Evolutionary conservation across 1,284 basidiomycete species (phyloP).

Genomic region (Tetrapyrgos nigripes): DNA sequence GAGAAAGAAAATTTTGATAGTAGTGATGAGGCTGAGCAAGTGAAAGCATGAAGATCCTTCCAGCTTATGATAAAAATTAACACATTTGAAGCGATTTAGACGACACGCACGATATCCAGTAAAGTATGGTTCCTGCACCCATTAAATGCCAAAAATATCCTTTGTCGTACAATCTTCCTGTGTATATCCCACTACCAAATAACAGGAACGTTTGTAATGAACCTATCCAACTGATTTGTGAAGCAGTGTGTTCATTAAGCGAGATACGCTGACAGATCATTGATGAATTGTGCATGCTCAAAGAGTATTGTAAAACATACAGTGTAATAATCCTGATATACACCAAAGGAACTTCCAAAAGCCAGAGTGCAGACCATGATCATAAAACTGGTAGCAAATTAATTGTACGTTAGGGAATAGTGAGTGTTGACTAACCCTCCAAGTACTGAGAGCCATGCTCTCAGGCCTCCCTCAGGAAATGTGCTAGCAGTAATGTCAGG

Average conservation of each 20-base stretch:
- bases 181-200: slow-evolving; percentile 6
- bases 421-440: neutral
- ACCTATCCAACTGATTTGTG: slow-evolving; percentile 7
- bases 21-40: slow-evolving; percentile 35
- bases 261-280: slow-evolving; percentile 4
- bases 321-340: slow-evolving; percentile 6
- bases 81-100: neutral
- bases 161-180: slow-evolving; percentile 4
- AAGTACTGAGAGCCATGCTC: slow-evolving; percentile 3
- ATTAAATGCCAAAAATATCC: slow-evolving; percentile 6
- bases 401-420: neutral
- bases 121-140: neutral
- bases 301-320: neutral
- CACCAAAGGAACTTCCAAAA: slow-evolving; percentile 1
- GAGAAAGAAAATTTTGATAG: slow-evolving; percentile 32
- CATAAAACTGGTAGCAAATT: neutral
- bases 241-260: neutral
- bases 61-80: neutral
- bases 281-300: neutral
- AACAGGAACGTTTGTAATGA: slow-evolving; percentile 2
- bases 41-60: slow-evolving; percentile 41
- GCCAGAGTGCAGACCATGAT: no score
- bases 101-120: slow-evolving; percentile 2
- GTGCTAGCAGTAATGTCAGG: neutral
- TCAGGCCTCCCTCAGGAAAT: slow-evolving; percentile 2